Percentiles rank a stretch among this genome's conserved stretches.
phyloP scores from a whole-genome alignment of 345 rosid species.

The Stellera chamaejasme region DNA sequence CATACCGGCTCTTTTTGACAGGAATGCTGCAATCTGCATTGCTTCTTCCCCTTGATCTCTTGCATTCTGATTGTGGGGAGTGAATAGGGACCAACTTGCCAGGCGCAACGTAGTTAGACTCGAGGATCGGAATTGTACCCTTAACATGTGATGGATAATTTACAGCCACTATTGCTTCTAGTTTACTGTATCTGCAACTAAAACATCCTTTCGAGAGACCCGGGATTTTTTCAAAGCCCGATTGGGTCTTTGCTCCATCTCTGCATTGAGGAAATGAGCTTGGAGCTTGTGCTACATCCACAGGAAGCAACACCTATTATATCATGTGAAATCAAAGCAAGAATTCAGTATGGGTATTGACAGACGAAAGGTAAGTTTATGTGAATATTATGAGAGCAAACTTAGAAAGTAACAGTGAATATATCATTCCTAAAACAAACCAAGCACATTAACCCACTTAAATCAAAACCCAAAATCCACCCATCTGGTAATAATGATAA shows the following conservation, averaged over 20 bases:
- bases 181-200: constrained; percentile 56
- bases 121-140: constrained; percentile 10
- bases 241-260: constrained; percentile 38
- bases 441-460: no score
- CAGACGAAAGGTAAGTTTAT: no score
- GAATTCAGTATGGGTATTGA: no score
- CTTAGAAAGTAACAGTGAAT: no score
- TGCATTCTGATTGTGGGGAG: constrained; percentile 28
- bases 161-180: constrained; percentile 40
- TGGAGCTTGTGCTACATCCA: constrained; percentile 14
- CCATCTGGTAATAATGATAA: no score
- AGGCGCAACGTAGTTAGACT: not conserved
- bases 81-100: constrained; percentile 9
- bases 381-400: no score
- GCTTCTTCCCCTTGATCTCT: constrained; percentile 84
- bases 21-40: constrained; percentile 94
- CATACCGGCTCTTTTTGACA: constrained; percentile 74
- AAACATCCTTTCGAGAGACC: constrained; percentile 67
- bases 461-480: no score
- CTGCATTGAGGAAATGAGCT: constrained; percentile 38
- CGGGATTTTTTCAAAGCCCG: constrained; percentile 35
- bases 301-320: no score
- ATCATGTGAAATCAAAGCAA: no score
- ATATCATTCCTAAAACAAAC: no score
- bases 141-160: constrained; percentile 19